Evolutionary conservation across 2,329 filamentous ascomycete genomes (phyloP), one percentile per base, ranked within the genome.

Genomic region (Phaeosphaeria sp.): DNA sequence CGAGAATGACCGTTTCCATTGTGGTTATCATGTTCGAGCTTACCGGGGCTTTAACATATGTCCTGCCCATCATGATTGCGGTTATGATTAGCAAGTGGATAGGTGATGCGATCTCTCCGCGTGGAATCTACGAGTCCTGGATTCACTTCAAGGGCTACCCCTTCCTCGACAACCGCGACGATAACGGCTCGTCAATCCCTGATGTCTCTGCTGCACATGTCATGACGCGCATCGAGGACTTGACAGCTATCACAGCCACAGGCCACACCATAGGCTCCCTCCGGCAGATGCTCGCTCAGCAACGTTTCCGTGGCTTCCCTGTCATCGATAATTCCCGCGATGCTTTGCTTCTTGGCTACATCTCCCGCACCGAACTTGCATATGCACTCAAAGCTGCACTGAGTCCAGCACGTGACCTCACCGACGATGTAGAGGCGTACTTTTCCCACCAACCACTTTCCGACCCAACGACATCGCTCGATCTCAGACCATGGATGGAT

Each of bases 1-100:
- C 94, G 18, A 88, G 94, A 66, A 96, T 99, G 89, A 99, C 95
- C 0, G 93, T 97, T 11, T 97, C 93, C 13, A 97, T 99, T 65
- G 94, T 99, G 4, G 95, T 98, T 71, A 99, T 99, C 80, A 97
- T 97, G 90, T 99, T 99, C 72, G 95, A 99, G 81, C 88, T 99
- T 55, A 99, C 95, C 0, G 95, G 95, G 52, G 95, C 95, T 1
- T 84, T 99, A 25, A 96, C 93, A 0, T 98, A 98, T 73, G 94
- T 99, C 49, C 87, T 99, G 7, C 95, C 95, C 54, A 99, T 98
- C 77, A 99, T 99, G 95, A 91, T 99, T 63, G 93, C 93, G 44
- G 95, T 99, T 72, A 96, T 99, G 93, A 85, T 98, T 46, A 91
- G 91, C 62, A 99, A 99, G 80, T 99, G 95, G 95, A 92, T 97